Evolutionary conservation across 208 protist genomes (phyloP).

Genomic region (Acanthamoeba quina): DNA sequence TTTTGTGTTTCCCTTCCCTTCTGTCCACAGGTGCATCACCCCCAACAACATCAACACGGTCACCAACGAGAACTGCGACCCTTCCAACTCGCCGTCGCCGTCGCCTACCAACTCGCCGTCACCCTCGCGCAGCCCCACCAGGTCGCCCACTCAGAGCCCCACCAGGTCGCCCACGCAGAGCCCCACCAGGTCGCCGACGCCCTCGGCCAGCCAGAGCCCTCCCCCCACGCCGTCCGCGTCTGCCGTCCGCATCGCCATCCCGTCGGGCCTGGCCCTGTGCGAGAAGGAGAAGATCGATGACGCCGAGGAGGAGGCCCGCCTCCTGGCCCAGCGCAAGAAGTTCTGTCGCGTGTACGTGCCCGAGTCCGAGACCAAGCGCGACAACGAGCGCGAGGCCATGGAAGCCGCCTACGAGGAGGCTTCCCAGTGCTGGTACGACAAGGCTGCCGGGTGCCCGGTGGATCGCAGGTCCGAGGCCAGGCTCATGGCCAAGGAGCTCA

Average conservation of each 20-base stretch:
- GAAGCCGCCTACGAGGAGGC: not conserved
- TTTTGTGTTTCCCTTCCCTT: not conserved
- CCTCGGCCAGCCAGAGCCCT: not conserved
- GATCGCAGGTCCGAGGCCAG: not conserved
- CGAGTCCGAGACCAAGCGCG: constrained; percentile 1
- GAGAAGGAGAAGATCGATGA: constrained; percentile 60
- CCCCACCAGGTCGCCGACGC: not conserved
- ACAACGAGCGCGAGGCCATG: not conserved
- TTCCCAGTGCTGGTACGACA: constrained; percentile 12
- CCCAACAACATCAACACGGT: not conserved
- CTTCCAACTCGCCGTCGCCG: constrained; percentile 34
- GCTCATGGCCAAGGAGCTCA: not conserved
- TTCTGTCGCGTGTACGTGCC: constrained; percentile 26
- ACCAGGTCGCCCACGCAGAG: not conserved
- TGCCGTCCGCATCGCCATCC: not conserved
- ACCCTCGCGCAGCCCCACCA: not conserved
- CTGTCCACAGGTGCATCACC: not conserved
- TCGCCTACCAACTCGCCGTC: constrained; percentile 6
- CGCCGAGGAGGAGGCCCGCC: constrained; percentile 20
- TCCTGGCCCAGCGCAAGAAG: constrained; percentile 8
- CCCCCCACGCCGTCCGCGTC: not conserved
- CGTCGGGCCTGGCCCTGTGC: constrained; percentile 14
- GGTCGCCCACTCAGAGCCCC: constrained; percentile 23
- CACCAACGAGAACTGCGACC: not conserved
- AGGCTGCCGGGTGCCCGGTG: not conserved